A percentile compares a stretch with the other conserved stretches of the same genome.
These are phyloP conservation scores for Dactylellina cionopaga DNA, from an alignment of 2,329 filamentous ascomycete genomes.

Conservation along the genomic window DNA sequence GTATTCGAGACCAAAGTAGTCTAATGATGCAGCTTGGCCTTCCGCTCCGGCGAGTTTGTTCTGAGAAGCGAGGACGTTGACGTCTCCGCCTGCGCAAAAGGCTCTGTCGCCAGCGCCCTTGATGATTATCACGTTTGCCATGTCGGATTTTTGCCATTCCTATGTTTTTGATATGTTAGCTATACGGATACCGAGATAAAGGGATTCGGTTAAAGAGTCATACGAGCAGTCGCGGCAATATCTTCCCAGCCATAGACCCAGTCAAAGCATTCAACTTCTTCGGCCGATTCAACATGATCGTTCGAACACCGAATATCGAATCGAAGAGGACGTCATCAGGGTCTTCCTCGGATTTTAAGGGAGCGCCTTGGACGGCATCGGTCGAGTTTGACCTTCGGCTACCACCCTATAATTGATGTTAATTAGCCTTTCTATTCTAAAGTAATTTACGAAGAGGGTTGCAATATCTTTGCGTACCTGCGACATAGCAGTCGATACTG, in stretches of 20 bases:
- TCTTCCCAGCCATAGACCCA: slow-evolving; percentile 94
- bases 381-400: slow-evolving; percentile 54
- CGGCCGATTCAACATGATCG: slow-evolving; percentile 92
- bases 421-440: no score
- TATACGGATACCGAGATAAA: neutral
- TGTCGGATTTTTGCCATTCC: slow-evolving; percentile 94
- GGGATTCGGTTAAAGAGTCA: neutral
- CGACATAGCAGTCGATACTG: slow-evolving; percentile 28
- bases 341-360: slow-evolving; percentile 65
- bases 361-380: slow-evolving; percentile 60
- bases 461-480: no score
- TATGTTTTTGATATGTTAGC: slow-evolving; percentile 54
- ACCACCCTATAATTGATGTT: slow-evolving; percentile 55
- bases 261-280: slow-evolving; percentile 91
- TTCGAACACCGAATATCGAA: slow-evolving; percentile 86
- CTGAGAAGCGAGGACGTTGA: slow-evolving; percentile 77
- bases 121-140: slow-evolving; percentile 91
- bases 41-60: slow-evolving; percentile 72
- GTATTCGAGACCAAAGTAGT: slow-evolving; percentile 96
- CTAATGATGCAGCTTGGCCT: slow-evolving; percentile 77
- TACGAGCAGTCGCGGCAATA: slow-evolving; percentile 76
- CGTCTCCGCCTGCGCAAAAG: slow-evolving; percentile 94
- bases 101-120: slow-evolving; percentile 87
- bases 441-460: no score
- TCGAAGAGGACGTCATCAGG: slow-evolving; percentile 92